Evolutionary conservation across 2,329 filamentous ascomycete species (phyloP).

Genomic region (Trichoderma koningiopsis): DNA sequence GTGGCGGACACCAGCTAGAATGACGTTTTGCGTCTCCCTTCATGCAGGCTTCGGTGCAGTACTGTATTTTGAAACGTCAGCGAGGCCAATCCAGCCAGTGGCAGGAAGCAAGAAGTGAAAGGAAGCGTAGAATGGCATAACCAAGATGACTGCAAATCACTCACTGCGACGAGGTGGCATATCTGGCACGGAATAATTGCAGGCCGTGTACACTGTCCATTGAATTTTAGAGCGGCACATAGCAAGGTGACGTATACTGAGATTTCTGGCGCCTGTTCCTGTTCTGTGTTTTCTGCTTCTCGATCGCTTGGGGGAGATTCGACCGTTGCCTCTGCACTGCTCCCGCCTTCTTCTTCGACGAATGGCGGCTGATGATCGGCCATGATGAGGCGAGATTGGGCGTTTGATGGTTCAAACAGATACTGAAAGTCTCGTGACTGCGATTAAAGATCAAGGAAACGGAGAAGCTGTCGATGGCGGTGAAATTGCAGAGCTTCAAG

Average conservation of each 20-base stretch:
- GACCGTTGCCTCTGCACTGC: not conserved
- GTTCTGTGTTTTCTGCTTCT: not conserved
- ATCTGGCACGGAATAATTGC: conserved; percentile 27
- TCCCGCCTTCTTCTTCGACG: not conserved
- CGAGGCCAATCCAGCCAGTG: not conserved
- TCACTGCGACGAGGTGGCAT: conserved; percentile 31
- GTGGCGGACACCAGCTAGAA: conserved; percentile 24
- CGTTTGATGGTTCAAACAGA: not conserved
- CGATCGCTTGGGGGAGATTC: not conserved
- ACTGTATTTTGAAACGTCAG: conserved; percentile 26
- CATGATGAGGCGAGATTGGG: not conserved
- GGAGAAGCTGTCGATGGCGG: not conserved
- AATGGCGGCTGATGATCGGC: not conserved
- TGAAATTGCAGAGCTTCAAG: not conserved
- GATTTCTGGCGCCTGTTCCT: not conserved
- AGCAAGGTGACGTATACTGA: not conserved
- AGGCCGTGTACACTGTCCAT: conserved; percentile 1
- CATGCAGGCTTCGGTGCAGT: conserved; percentile 31
- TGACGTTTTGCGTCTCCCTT: conserved; percentile 10
- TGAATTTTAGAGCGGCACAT: conserved; percentile 24
- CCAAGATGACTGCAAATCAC: not conserved
- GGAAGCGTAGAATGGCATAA: not conserved
- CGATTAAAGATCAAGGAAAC: not conserved
- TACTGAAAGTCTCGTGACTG: not conserved
- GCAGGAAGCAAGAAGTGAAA: not conserved